Evolutionary conservation across 2,329 filamentous ascomycete species (phyloP).

Genomic region (Aspergillus sp.): DNA sequence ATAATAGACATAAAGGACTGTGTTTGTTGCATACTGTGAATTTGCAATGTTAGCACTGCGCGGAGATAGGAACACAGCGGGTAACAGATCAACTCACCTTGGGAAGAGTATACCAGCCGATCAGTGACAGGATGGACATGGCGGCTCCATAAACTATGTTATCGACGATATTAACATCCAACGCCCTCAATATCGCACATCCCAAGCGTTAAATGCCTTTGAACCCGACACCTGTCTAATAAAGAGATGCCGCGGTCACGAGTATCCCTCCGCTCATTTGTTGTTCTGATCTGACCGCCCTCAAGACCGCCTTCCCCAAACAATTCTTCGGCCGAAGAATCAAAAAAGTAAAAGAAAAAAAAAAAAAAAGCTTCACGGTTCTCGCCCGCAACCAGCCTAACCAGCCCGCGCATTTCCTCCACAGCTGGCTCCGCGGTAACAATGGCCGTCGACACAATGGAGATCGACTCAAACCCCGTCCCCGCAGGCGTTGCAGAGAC

Average conservation of each 20-base stretch:
- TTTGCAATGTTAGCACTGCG: conserved; percentile 10
- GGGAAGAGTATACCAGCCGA: conserved; percentile 63
- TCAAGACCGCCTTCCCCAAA: conserved; percentile 14
- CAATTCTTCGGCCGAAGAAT: conserved; percentile 5
- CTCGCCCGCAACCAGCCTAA: conserved; percentile 1
- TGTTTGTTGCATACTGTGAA: conserved; percentile 71
- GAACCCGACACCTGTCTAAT: background rate
- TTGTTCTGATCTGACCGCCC: conserved; percentile 13
- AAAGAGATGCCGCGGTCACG: background rate
- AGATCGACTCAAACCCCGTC: conserved; percentile 32
- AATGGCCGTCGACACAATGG: conserved; percentile 43
- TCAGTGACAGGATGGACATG: conserved; percentile 53
- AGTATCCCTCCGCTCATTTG: background rate
- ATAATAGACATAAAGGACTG: conserved; percentile 81
- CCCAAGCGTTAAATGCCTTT: background rate
- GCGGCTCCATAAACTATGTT: background rate
- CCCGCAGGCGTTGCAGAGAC: conserved; percentile 20
- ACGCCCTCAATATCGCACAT: background rate
- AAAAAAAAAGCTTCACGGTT: conserved; percentile 26
- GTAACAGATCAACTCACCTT: conserved; percentile 45
- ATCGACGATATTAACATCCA: background rate
- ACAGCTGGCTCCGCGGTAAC: conserved; percentile 17
- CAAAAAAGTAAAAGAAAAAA: conserved; percentile 25
- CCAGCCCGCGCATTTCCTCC: background rate
- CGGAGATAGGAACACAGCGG: background rate